Evolutionary conservation across 495 filamentous ascomycete genomes (phyloP), one percentile per base, ranked within the genome.

Genomic region (Neurospora sp.): DNA sequence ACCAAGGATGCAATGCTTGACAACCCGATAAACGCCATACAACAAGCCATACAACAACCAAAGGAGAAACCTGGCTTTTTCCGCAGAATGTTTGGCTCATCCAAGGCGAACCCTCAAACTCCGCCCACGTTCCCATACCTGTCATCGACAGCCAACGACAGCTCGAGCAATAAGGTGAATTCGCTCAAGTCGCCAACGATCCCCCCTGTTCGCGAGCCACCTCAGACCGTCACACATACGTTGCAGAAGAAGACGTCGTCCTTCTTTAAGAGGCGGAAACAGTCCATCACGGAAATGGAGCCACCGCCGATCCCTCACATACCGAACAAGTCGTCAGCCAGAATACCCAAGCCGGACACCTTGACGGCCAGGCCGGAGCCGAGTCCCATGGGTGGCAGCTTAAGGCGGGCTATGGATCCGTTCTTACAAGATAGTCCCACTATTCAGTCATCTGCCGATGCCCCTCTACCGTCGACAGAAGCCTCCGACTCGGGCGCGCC

Each of bases 241-340:
- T 75, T 98, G 72, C 92, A 90, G 72, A 97, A 99, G 84, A 98
- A 97, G 80, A 88, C 91, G 5, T 97, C 95, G 2, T 91, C 90
- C 0, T 98, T 99, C 85, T 98, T 99, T 82, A 87, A 96, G 76
- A 87, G 95, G 75, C 88, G 96, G 76, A 99, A 99, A 87, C 93
- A 93, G 83, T 97, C 94, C 4, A 72, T 90, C 83, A 72, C 91
- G 88, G 79, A 86, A 69, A 42, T 79, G 16, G 83, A 83, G 46
- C 83, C 83, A 9, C 85, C 87, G 10, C 77, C 84, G n/a, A 82
- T 83, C 27, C 73, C 79, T 49, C 72, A 79, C 74, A 79, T 78
- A 31, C 79, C 78, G 10, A 46, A 70, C 14, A 66, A 79, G 20
- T 81, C 79, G 8, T 74, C 78, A 14, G 79, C 79, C 71, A 81